phyloP scores from a whole-genome alignment of 1,139 yeast genomes.

The Saccharomycopsis crataegensis region DNA sequence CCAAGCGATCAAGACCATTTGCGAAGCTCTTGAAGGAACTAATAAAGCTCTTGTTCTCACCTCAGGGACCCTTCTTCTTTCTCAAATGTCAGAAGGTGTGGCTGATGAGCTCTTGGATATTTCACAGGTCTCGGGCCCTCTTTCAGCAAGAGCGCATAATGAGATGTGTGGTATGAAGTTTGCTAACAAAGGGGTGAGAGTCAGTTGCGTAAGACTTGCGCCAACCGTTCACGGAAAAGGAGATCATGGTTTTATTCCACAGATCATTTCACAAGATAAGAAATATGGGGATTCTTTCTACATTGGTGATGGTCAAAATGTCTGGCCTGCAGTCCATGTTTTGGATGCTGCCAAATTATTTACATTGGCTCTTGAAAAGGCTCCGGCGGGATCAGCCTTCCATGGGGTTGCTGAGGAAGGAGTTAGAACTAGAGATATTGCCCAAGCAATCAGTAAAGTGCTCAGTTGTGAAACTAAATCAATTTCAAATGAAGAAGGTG shows the following conservation, averaged over 20 bases:
- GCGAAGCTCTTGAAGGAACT: not conserved
- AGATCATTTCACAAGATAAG: slow-evolving; percentile 19
- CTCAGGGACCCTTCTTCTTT: not conserved
- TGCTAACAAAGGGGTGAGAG: not conserved
- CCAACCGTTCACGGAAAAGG: not conserved
- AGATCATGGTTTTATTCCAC: not conserved
- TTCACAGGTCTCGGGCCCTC: not conserved
- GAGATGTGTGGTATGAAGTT: not conserved
- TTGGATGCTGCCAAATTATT: slow-evolving; percentile 29
- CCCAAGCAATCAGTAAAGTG: slow-evolving; percentile 25
- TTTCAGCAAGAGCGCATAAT: not conserved
- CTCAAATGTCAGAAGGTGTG: not conserved
- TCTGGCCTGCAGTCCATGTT: slow-evolving; percentile 30
- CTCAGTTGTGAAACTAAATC: slow-evolving; percentile 20
- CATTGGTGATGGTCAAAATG: slow-evolving; percentile 27
- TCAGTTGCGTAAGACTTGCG: not conserved
- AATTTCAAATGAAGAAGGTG: slow-evolving; percentile 19
- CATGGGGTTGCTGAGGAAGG: slow-evolving; percentile 27
- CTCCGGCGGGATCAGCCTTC: slow-evolving; percentile 24
- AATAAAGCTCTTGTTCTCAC: not conserved
- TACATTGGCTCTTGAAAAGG: slow-evolving; percentile 27
- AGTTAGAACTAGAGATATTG: slow-evolving; percentile 25
- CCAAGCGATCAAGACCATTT: not conserved
- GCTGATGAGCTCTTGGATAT: not conserved
- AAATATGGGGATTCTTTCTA: slow-evolving; percentile 23